Conservation (phyloP, 2,329 filamentous ascomycete species). For the Penicillium nordicum region DNA sequence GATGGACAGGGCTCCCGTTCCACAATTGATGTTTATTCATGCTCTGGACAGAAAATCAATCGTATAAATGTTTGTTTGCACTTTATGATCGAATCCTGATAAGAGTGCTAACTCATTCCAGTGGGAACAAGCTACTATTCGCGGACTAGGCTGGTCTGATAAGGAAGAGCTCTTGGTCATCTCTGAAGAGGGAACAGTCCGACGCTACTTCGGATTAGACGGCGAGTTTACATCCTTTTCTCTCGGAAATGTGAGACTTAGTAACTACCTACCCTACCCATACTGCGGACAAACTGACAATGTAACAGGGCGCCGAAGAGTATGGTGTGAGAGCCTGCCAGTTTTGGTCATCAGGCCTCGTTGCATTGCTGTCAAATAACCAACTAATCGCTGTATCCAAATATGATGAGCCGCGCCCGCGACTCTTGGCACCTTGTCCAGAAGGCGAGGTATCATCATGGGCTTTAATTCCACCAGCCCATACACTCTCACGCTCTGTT, state of each 20-base stretch:
- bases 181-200: constrained; percentile 82
- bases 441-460: constrained; percentile 80
- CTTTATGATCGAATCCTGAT: neutral
- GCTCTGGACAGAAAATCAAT: constrained; percentile 81
- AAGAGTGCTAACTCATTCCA: constrained; percentile 31
- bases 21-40: constrained; percentile 91
- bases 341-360: constrained; percentile 91
- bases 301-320: constrained; percentile 69
- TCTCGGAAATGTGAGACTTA: constrained; percentile 63
- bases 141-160: constrained; percentile 91
- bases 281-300: constrained; percentile 12
- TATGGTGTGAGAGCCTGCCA: constrained; percentile 82
- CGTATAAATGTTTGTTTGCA: constrained; percentile 59
- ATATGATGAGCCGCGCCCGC: constrained; percentile 87
- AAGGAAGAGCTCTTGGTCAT: constrained; percentile 89
- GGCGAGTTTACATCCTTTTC: constrained; percentile 94
- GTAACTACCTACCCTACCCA: too few species aligned
- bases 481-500: constrained; percentile 87
- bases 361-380: constrained; percentile 86
- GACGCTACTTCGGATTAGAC: constrained; percentile 87
- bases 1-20: constrained; percentile 69
- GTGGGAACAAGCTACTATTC: constrained; percentile 88
- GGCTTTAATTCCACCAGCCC: constrained; percentile 81
- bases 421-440: constrained; percentile 71
- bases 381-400: constrained; percentile 79